Base-by-base conservation (phyloP, 257 asterid genomes). In the Solanum okadae region DNA sequence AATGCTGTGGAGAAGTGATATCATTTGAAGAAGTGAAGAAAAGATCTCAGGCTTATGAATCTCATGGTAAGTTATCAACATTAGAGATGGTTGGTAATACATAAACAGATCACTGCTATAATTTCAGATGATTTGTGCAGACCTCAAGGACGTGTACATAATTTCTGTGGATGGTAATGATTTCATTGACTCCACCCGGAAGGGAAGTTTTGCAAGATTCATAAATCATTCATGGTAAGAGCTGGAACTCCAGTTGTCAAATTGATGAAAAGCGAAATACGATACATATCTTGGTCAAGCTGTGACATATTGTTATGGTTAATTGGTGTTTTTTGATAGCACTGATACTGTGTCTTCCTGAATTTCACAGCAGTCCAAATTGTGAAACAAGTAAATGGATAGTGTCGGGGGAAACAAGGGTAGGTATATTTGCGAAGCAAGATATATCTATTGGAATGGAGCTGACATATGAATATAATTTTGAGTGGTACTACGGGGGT, bases 181-280 rank as follows among this genome's bases (percentile, higher is more conserved):
- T 87, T 96, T 86, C 77, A 95, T 95, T 65, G 99, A 96, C 89
- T 98, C 98, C 65, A 95, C 99, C 77, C 91, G 90, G 88, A 96
- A 93, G 92, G 98, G 99, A 88, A 94, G 94, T 92, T 90, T 96
- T 52, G 99, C 99, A 14, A 95, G 99, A 89, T 96, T 96, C 83
- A 95, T 96, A 87, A 95, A 96, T 89, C 99, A 95, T 92, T 96
- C 98, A 4, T 96, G 98, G 99, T 96, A 92, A 93, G 94, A 88
- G 78, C 76, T 85, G 49, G 49, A 84, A 86, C 72, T 23, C 46
- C 72, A 12, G 56, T 38, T 65, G 49, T 38, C 82, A 67, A 38
- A 68, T 63, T 68, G 65, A 7, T 86, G 29, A 38, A 76, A 23
- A 40, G 31, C 7, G 13, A 78, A 78, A 78, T 78, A 40, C 25